Base-by-base conservation (phyloP, 1,139 yeast genomes). In the Blastobotrys buckinghamii region DNA sequence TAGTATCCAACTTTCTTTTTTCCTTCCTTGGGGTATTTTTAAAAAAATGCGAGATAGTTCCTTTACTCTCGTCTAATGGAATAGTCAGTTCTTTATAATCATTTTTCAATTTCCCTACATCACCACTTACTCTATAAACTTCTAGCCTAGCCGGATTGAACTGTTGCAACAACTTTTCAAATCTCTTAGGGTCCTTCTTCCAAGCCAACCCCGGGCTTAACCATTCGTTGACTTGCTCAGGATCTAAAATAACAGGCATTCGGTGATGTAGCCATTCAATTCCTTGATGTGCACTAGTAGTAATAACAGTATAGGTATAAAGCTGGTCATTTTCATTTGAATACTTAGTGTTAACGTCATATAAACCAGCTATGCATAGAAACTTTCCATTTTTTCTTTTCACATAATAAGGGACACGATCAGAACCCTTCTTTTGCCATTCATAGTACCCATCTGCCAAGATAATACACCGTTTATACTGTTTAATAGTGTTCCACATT, bases 381-480 rank as follows among this genome's bases (percentile, higher is more conserved):
- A 88, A 59, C 8, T 77, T 70, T 0, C 69, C 63, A 48, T 75
- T 76, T 37, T 71, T 72, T 9, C 84, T 73, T 45, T 74, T 77
- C 15, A 89, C 73, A 61, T 71, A 89, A 62, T 83, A 79, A 0
- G 97, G 96, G 0, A 64, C 63, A 55, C 77, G 81, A 17, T 69
- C 48, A 59, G 64, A 50, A 26, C 47, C 44, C 49, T 61, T 32
- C 50, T 55, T 47, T 60, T 66, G 65, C 97, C 97, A 89, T 64
- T 89, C 97, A 61, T 78, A 89, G 64, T 89, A 90, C 0, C 97
- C 97, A 58, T 78, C 78, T 38, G 85, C 76, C 0, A 95, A 90
- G 0, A 88, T 78, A 1, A 82, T 81, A 61, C 96, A 89, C 49
- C 73, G 71, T 17, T 63, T 65, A 48, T 55, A 65, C 57, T 56